Base-by-base conservation (phyloP, 495 filamentous ascomycete genomes). In the Venustampulla echinocandica region DNA sequence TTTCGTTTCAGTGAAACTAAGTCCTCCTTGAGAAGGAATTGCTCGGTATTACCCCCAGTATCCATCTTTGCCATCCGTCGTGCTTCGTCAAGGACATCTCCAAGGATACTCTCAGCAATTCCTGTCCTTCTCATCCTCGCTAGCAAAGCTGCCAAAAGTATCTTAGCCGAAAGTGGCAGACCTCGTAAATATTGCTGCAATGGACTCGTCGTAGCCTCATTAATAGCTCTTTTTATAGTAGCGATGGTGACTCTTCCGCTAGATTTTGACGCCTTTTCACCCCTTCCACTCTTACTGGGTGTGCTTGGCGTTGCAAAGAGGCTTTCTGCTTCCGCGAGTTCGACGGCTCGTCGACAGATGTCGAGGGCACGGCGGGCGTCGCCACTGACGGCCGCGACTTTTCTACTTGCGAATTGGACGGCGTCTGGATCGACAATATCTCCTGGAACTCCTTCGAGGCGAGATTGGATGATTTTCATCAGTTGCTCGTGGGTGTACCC, bases 401-500 rank as follows among this genome's bases (percentile, higher is more conserved):
- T 99, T 17, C 93, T 75, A 42, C 84, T 87, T 4, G 93, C 93
- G 58, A 99, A 99, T 65, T 97, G 92, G 30, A 99, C 73, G 13
- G 93, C 93, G 62, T 99, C 93, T 10, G 86, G 64, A 28, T 96
- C 87, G 15, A 97, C 90, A 35, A 97, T 86, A 58, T 88, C 76
- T 15, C 88, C 90, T 0, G 84, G 86, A 9, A 97, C 87, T 21
- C 83, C 85, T 51, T 82, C 79, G 4, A 99, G 76, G 10, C 93
- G 81, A 4, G 86, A 92, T 56, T 85, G 80, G 47, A 99, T 93
- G 53, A 99, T 97, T 50, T 84, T 82, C 84, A 96, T 95, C n/a
- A 99, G 73, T 62, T 97, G 93, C 36, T 87, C 87, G 64, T 97
- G 90, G 37, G 87, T 95, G 62, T 99, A 99, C 18, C 93, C 93